Evolutionary conservation across 2,329 filamentous ascomycete genomes (phyloP).

Genomic region (Apiospora kogelbergensis): DNA sequence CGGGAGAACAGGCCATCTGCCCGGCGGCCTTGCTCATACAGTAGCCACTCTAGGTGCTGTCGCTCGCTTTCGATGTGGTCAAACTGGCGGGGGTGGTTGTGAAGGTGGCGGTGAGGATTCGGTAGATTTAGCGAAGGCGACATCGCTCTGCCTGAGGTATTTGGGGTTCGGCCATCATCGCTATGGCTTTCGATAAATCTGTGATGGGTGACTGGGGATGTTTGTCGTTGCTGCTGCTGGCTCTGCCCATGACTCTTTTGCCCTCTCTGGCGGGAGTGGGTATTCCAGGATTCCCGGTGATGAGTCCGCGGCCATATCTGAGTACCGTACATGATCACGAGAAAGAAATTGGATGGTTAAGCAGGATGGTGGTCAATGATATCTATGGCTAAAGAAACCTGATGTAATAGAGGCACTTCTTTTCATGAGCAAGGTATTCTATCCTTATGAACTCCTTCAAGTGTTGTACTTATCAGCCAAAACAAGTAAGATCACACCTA

Average conservation of each 20-base stretch:
- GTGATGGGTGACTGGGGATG: no score
- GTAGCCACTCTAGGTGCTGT: slow-evolving; percentile 42
- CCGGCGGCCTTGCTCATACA: slow-evolving; percentile 40
- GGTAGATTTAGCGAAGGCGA: no score
- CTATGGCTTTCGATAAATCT: not conserved
- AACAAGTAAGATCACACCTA: not conserved
- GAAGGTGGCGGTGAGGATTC: no score
- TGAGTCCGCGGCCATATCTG: not conserved
- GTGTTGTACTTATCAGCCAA: not conserved
- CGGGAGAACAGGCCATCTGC: slow-evolving; percentile 37
- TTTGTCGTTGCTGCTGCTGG: not conserved
- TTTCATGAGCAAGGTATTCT: not conserved
- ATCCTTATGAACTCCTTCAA: not conserved
- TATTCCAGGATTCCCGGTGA: not conserved
- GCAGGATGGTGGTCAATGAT: not conserved
- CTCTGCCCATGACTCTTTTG: not conserved
- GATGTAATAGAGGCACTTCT: not conserved
- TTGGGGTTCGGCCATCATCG: not conserved
- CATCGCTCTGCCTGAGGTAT: not conserved
- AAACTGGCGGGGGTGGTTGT: slow-evolving; percentile 35
- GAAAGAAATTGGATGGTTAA: not conserved
- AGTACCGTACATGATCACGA: not conserved
- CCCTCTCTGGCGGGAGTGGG: not conserved
- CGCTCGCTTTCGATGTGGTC: slow-evolving; percentile 46
- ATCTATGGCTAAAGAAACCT: not conserved